Evolutionary conservation across 345 rosid genomes (phyloP), one percentile per base, ranked within the genome.

Genomic region (Eucalyptus pumila): DNA sequence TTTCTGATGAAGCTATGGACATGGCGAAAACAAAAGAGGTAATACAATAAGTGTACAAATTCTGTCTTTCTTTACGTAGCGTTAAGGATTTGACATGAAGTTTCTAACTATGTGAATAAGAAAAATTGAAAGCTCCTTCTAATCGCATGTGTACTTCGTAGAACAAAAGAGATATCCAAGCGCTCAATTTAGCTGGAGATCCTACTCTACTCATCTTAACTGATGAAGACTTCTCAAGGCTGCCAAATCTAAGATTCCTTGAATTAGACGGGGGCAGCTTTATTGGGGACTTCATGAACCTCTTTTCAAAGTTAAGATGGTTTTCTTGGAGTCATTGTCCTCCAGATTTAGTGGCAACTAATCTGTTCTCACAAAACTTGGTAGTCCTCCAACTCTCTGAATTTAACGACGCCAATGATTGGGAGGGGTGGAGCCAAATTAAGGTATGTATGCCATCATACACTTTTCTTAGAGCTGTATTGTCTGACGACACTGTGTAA

Each of bases 101-200:
- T 48, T 1, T 10, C 1, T 10, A 42, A 8, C 44, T 7, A 42
- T 42, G 44, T 42, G 44, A 42, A 42, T 8, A 42, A 42, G 44
- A 42, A 8, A 42, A 42, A 42, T 7, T 7, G 44, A 42, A 42
- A 42, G 8, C 7, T 42, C 44, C 7, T 42, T 42, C 7, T 42
- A 42, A 42, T 42, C 2, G 8, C 7, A 8, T 4, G 4, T 11
- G 49, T 47, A 47, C 0, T 4, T 47, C 0, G 5, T 7, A 58
- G 65, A 26, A 11, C 5, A 58, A 58, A 26, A 2, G 2, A 26
- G 5, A 26, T 58, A 58, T 26, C 0, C 4, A 58, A 26, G 65
- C n/a, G 3, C 65, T 58, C n/a, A 26, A 4, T 58, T 7, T 54
- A 24, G 65, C 14, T 58, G 65, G n/a, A 58, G 65, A 58, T 58